Evolutionary conservation across 805 yeast genomes (phyloP).

Genomic region (Kuraishia hungarica): DNA sequence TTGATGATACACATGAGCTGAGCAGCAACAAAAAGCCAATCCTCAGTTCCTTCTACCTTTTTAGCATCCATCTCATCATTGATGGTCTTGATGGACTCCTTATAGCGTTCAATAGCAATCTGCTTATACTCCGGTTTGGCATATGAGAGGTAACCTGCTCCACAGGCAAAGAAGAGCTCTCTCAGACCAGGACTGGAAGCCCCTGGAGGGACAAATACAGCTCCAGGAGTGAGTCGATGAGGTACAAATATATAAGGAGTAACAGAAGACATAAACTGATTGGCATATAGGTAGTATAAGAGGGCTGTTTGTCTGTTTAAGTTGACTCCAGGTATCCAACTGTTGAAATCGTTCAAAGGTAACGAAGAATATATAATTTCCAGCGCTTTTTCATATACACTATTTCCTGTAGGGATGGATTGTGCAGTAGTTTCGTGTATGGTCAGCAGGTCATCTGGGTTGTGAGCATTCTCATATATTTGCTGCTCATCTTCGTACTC

Average conservation of each 20-base stretch:
- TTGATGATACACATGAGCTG: slow-evolving; percentile 1
- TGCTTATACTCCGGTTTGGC: slow-evolving; percentile 1
- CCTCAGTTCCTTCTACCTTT: slow-evolving; percentile 2
- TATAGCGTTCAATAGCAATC: neutral
- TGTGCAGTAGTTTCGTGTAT: too few relatives aligned
- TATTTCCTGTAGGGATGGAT: neutral
- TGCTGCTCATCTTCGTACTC: too few relatives aligned
- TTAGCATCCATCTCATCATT: neutral
- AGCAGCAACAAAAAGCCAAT: slow-evolving; percentile 6
- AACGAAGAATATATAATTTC: neutral
- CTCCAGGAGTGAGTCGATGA: slow-evolving; percentile 1
- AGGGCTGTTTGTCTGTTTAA: slow-evolving; percentile 2
- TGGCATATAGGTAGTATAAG: slow-evolving; percentile 4
- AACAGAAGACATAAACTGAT: slow-evolving; percentile 3
- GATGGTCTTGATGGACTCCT: slow-evolving; percentile 1
- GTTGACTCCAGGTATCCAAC: slow-evolving; percentile 4
- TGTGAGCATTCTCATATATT: too few relatives aligned
- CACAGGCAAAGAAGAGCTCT: slow-evolving; percentile 4
- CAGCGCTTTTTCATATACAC: neutral
- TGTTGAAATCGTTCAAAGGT: neutral
- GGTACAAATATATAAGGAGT: slow-evolving; percentile 1
- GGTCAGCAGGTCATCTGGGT: too few relatives aligned
- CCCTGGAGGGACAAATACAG: slow-evolving; percentile 4
- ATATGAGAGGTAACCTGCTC: slow-evolving; percentile 4
- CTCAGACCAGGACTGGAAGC: slow-evolving; percentile 2